Percentiles rank a stretch among this genome's conserved stretches.
Evolutionary conservation across 352 stramenopile genomes (phyloP).

Genomic region (Phytopythium delawarense): DNA sequence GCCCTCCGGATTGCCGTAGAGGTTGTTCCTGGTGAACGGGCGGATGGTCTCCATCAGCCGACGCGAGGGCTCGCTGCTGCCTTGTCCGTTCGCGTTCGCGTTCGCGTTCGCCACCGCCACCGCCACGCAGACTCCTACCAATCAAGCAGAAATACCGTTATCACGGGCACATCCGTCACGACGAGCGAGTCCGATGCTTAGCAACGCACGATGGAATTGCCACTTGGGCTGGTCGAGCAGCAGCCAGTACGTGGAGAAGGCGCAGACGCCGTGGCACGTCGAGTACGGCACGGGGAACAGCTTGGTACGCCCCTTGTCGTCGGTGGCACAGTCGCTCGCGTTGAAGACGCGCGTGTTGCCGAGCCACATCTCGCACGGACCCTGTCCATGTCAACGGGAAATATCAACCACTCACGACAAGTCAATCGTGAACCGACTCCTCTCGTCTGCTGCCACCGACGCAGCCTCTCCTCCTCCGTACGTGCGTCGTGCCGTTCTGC

Average conservation of each 20-base stretch:
- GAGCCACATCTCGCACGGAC: constrained; percentile 8
- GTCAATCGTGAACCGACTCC: neutral
- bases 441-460: too few species aligned
- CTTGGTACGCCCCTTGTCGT: neutral
- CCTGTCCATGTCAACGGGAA: neutral
- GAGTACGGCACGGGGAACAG: constrained; percentile 28
- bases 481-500: constrained; percentile 4
- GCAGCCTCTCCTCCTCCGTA: neutral
- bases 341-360: constrained; percentile 1
- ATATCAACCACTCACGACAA: neutral
- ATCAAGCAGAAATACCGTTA: too few species aligned
- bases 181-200: neutral
- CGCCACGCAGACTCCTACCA: constrained; percentile 2
- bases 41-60: constrained; percentile 1
- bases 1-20: neutral
- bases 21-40: constrained; percentile 6
- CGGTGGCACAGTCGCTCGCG: constrained; percentile 1
- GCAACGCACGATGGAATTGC: constrained; percentile 33
- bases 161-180: too few species aligned
- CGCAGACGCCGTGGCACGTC: constrained; percentile 29
- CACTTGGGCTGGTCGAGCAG: constrained; percentile 28
- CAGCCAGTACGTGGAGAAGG: constrained; percentile 45
- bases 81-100: neutral
- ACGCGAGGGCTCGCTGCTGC: neutral
- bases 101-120: neutral